phyloP scores from a whole-genome alignment of 2,329 filamentous ascomycete genomes.

The Fusarium compactum region DNA sequence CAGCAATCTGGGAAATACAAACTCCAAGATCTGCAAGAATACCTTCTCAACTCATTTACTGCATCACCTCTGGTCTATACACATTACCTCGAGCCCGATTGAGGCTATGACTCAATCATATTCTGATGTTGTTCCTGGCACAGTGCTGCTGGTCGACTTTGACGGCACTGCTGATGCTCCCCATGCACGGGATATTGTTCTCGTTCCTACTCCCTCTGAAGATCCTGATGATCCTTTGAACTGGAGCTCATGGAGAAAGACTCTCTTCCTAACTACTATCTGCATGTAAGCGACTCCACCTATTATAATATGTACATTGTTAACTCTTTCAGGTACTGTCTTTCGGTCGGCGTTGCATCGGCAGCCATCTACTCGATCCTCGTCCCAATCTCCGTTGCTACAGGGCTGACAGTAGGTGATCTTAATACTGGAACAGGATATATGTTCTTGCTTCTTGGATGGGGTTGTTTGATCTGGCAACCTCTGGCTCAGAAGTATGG shows the following conservation, averaged over 20 bases:
- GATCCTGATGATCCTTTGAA: conserved; percentile 15
- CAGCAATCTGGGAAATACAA: too few species aligned
- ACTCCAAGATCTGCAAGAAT: too few species aligned
- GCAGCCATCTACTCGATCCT: conserved; percentile 6
- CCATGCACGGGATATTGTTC: conserved; percentile 34
- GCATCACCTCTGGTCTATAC: too few species aligned
- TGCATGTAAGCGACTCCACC: not conserved
- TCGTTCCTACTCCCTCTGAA: not conserved
- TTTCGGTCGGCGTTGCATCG: not conserved
- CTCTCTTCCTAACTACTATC: not conserved
- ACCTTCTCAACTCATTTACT: too few species aligned
- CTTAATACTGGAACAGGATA: not conserved
- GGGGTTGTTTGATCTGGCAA: conserved; percentile 11
- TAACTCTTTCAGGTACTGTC: not conserved
- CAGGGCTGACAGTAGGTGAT: not conserved
- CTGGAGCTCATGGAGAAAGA: not conserved
- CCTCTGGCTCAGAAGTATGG: not conserved
- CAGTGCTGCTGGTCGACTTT: conserved; percentile 39
- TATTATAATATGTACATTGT: too few species aligned
- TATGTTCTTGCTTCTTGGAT: conserved; percentile 10
- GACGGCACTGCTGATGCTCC: conserved; percentile 34
- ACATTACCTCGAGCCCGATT: too few species aligned
- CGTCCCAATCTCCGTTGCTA: not conserved
- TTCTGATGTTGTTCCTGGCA: conserved; percentile 21
- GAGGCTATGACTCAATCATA: too few species aligned